Evolutionary conservation across 2,329 filamentous ascomycete species (phyloP).

Genomic region (Aspergillus japonicus): DNA sequence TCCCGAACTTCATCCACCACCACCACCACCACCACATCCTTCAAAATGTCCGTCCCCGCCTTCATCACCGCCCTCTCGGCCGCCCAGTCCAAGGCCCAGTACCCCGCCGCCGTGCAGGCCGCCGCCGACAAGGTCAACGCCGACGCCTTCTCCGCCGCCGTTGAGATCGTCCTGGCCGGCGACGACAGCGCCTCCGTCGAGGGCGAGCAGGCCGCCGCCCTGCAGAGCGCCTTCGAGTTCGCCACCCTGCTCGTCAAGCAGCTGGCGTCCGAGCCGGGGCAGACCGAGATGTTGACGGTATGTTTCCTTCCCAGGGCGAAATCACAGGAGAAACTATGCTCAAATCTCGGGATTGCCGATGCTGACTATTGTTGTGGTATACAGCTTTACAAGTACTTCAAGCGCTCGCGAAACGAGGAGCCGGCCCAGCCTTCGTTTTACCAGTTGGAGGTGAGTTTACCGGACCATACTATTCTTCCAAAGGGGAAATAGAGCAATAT

Average conservation of each 20-base stretch:
- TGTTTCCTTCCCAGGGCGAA: not conserved
- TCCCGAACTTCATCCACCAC: not conserved
- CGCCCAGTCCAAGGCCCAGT: slow-evolving; percentile 30
- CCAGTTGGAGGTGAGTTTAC: slow-evolving; percentile 19
- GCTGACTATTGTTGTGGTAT: not conserved
- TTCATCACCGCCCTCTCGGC: slow-evolving; percentile 29
- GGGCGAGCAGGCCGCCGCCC: slow-evolving; percentile 19
- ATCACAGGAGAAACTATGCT: too few species aligned
- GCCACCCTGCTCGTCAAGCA: slow-evolving; percentile 32
- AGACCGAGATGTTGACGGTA: slow-evolving; percentile 35
- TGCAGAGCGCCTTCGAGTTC: slow-evolving; percentile 34
- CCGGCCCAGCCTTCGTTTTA: slow-evolving; percentile 19
- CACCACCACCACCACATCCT: not conserved
- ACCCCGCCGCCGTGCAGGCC: slow-evolving; percentile 28
- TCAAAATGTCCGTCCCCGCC: slow-evolving; percentile 27
- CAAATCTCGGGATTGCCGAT: too few species aligned
- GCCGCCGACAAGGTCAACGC: slow-evolving; percentile 27
- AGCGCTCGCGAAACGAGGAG: slow-evolving; percentile 13
- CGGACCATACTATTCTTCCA: too few species aligned
- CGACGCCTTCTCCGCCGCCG: slow-evolving; percentile 26
- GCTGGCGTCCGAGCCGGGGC: slow-evolving; percentile 25
- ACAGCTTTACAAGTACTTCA: slow-evolving; percentile 24
- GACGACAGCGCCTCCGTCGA: slow-evolving; percentile 18
- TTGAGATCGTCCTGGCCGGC: slow-evolving; percentile 23
- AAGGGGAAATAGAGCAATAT: too few species aligned